A percentile compares a stretch with the other conserved stretches of the same genome.
Evolutionary conservation across 495 filamentous ascomycete species (phyloP).

Genomic region (Penicillium lividum): DNA sequence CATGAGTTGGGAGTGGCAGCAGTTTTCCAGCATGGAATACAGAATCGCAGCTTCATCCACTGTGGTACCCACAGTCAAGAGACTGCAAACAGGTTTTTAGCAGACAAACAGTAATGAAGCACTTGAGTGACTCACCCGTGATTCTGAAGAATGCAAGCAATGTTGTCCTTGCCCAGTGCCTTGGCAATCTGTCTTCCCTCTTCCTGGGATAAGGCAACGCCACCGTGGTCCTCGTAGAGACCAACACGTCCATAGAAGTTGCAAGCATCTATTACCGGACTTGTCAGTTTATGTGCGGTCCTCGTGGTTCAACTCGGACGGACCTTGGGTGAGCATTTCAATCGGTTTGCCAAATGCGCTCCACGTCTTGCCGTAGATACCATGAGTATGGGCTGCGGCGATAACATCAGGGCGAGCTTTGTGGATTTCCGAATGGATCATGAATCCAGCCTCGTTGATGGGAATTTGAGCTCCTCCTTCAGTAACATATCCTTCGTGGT

Average conservation of each 20-base stretch:
- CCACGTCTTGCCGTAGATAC: slow-evolving; percentile 49
- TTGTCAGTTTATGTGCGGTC: slow-evolving; percentile 3
- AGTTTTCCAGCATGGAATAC: slow-evolving; percentile 65
- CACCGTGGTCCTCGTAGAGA: slow-evolving; percentile 55
- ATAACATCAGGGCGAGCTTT: slow-evolving; percentile 52
- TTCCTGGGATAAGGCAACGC: slow-evolving; percentile 61
- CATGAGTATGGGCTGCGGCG: slow-evolving; percentile 52
- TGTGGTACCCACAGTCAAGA: slow-evolving; percentile 62
- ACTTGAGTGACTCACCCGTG: slow-evolving; percentile 48
- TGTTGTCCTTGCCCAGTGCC: slow-evolving; percentile 61
- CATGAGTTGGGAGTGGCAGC: slow-evolving; percentile 66
- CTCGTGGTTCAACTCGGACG: background rate
- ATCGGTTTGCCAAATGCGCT: slow-evolving; percentile 48
- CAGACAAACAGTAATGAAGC: background rate
- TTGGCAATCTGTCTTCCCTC: slow-evolving; percentile 61
- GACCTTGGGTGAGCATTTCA: slow-evolving; percentile 53
- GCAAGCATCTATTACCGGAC: slow-evolving; percentile 49
- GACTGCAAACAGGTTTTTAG: slow-evolving; percentile 25
- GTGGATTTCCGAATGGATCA: slow-evolving; percentile 61
- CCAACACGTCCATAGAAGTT: slow-evolving; percentile 55
- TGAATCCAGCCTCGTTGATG: slow-evolving; percentile 68
- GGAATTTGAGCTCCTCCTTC: slow-evolving; percentile 53
- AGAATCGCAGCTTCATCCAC: slow-evolving; percentile 70
- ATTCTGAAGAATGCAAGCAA: slow-evolving; percentile 65
- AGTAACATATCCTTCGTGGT: slow-evolving; percentile 50